A percentile compares a stretch with the other conserved stretches of the same genome.
Evolutionary conservation across 2,329 filamentous ascomycete genomes (phyloP).

Genomic region (Stagonosporopsis tanaceti): DNA sequence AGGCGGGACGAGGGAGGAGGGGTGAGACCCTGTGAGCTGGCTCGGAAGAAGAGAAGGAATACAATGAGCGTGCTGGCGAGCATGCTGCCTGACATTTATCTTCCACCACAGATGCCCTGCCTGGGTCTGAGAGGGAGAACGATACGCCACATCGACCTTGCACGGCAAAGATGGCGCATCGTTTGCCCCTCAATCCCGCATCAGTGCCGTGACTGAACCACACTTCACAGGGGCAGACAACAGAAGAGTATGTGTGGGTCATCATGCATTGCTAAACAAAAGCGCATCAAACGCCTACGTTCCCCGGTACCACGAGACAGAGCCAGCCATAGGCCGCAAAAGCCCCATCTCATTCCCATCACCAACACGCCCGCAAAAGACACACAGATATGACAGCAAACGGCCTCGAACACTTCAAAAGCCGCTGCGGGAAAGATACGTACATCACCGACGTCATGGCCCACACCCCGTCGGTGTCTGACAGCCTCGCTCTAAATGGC

Average conservation of each 20-base stretch:
- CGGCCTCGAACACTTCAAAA: conserved; percentile 22
- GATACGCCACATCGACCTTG: background rate
- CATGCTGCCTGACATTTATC: no score
- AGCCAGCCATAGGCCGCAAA: conserved; percentile 13
- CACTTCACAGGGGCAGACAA: background rate
- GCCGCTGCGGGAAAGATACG: conserved; percentile 15
- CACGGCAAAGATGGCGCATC: background rate
- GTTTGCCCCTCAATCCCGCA: background rate
- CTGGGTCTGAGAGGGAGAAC: no score
- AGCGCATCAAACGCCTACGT: conserved; percentile 4
- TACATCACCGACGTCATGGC: conserved; percentile 7
- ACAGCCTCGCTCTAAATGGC: background rate
- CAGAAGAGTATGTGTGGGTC: background rate
- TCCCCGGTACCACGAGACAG: conserved; percentile 4
- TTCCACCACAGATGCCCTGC: no score
- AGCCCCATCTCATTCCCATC: background rate
- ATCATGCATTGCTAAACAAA: conserved; percentile 16
- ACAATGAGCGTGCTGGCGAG: no score
- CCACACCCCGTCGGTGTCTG: background rate
- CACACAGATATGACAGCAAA: conserved; percentile 11
- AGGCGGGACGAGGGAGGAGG: no score
- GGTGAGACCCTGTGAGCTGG: no score
- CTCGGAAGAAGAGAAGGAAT: no score
- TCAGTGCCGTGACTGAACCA: background rate
- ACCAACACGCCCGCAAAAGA: conserved; percentile 2